Percentiles rank a stretch among this genome's conserved stretches.
Conservation (phyloP, 805 yeast genomes). For the Ogataea ramenticola region DNA sequence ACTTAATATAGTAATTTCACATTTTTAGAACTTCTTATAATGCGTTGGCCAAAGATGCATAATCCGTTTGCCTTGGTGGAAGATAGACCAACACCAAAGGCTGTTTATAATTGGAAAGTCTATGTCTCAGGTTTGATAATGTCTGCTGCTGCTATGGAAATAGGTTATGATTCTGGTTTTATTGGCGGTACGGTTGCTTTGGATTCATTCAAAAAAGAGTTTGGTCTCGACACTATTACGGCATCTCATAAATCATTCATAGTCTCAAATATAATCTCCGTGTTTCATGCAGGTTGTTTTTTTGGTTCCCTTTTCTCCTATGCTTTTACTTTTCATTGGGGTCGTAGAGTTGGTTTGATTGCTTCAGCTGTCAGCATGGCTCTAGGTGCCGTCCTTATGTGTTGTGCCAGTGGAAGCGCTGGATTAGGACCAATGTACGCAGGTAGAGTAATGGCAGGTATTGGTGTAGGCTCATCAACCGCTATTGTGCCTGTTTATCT, state of each 20-base stretch:
- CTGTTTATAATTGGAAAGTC: slow-evolving; percentile 38
- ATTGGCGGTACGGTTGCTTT: slow-evolving; percentile 32
- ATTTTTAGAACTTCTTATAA: not conserved
- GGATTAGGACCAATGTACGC: slow-evolving; percentile 48
- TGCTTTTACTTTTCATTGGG: slow-evolving; percentile 58
- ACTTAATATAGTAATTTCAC: too few relatives aligned
- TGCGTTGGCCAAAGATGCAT: not conserved
- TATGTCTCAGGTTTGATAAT: slow-evolving; percentile 32
- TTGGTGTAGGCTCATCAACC: slow-evolving; percentile 68
- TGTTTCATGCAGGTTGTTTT: slow-evolving; percentile 81
- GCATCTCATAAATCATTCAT: slow-evolving; percentile 59
- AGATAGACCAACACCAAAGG: slow-evolving; percentile 28
- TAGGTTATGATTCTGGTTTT: slow-evolving; percentile 53
- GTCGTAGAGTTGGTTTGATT: slow-evolving; percentile 63
- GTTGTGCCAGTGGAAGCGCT: slow-evolving; percentile 50
- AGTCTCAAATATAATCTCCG: slow-evolving; percentile 68
- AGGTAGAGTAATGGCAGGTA: slow-evolving; percentile 68
- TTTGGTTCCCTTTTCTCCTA: slow-evolving; percentile 57
- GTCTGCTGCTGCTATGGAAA: slow-evolving; percentile 42
- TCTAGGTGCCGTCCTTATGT: slow-evolving; percentile 67
- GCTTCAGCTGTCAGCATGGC: slow-evolving; percentile 56
- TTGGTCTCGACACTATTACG: slow-evolving; percentile 37
- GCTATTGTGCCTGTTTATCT: slow-evolving; percentile 80
- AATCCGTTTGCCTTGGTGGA: slow-evolving; percentile 3
- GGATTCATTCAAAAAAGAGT: slow-evolving; percentile 35